Evolutionary conservation across 768 basidiomycete genomes (phyloP).

Genomic region (Gautieria morchelliformis): DNA sequence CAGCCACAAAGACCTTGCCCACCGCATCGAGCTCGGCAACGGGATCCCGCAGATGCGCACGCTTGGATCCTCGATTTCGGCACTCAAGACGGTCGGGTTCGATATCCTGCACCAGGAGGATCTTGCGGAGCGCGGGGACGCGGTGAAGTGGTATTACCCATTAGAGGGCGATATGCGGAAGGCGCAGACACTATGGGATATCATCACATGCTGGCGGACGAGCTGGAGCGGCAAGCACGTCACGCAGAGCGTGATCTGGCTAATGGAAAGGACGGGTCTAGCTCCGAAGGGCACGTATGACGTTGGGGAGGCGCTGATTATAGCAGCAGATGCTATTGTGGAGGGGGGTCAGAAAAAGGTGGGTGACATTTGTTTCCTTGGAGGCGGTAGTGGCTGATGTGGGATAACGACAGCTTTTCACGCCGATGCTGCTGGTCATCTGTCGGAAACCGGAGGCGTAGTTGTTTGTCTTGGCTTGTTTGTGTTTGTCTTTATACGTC

Average conservation of each 20-base stretch:
- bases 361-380: constrained; percentile 13
- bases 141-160: constrained; percentile 90
- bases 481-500: too few relatives aligned
- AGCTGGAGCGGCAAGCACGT: constrained; percentile 79
- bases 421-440: constrained; percentile 76
- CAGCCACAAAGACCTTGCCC: constrained; percentile 81
- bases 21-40: constrained; percentile 88
- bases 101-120: constrained; percentile 87
- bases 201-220: constrained; percentile 78
- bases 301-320: constrained; percentile 81
- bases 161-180: constrained; percentile 89
- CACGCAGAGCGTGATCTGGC: constrained; percentile 69
- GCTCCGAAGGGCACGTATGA: constrained; percentile 89
- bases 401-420: constrained; percentile 53
- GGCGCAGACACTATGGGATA: constrained; percentile 83
- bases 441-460: constrained; percentile 15
- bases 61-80: constrained; percentile 56
- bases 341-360: constrained; percentile 83
- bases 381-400: not conserved
- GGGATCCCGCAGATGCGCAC: constrained; percentile 98
- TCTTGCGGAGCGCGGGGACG: constrained; percentile 74
- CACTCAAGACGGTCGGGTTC: constrained; percentile 79
- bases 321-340: constrained; percentile 71
- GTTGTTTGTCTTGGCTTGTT: not conserved
- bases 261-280: constrained; percentile 68